Base-by-base conservation (phyloP, 805 yeast species). In the Suhomyces pyralidae region DNA sequence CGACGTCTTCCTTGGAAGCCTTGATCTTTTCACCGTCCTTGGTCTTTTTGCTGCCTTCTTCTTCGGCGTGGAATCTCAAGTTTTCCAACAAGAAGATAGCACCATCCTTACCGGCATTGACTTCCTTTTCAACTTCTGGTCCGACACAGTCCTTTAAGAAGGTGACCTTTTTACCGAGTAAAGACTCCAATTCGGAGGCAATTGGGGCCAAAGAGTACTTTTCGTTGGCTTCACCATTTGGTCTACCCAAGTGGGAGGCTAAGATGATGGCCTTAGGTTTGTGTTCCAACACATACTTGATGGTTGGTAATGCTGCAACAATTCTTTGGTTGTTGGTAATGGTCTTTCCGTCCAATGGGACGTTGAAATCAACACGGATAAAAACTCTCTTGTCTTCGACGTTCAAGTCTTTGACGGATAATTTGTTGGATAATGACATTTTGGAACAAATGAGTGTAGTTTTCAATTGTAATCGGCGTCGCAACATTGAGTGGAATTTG, bases 311-410 rank as follows among this genome's bases (percentile, higher is more conserved):
- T 63, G 99, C 99, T 73, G 99, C 99, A 67, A 92, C 98, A 70
- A 94, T 94, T 81, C 99, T 88, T 81, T 94, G 98, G 82, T 94
- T 96, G 85, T 96, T 94, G 80, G 99, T 96, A 82, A 94, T 94
- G 72, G 86, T 92, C 68, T 82, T 83, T 64, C 97, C 98, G 70
- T 94, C 98, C 66, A 94, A 85, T 72, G 96, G 96, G 61, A 88
- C 96, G 79, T 88, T 88, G 83, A 88, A 88, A 76, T 93, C 97
- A 58, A 96, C 99, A 80, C 99, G 89, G 83, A 94, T 93, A 80
- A 94, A 92, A 74, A 94, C 99, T 73, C 97, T 85, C 83, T 94
- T 92, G 75, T 83, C 92, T 66, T 86, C 73, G 73, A 90, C 85
- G 72, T 84, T 83, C 64, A 94, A 79, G 77, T 94, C 99, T 70